Conservation (phyloP, 495 filamentous ascomycete genomes). For the Lichina pygmaea region DNA sequence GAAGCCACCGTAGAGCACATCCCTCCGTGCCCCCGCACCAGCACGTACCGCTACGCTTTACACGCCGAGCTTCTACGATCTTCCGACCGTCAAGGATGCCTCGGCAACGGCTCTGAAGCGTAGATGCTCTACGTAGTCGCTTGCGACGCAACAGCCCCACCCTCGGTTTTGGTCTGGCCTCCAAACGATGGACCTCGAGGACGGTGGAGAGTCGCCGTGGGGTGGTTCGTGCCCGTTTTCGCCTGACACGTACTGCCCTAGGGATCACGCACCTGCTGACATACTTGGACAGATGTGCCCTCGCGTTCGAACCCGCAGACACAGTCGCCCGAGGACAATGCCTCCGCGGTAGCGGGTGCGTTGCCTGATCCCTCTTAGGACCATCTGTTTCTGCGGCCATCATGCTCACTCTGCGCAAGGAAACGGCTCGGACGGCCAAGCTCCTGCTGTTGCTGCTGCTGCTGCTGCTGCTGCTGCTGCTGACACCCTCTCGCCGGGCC, state of each 20-base stretch:
- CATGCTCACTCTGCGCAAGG: not conserved
- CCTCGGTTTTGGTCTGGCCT: too few relatives aligned
- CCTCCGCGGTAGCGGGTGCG: not conserved
- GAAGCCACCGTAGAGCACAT: too few relatives aligned
- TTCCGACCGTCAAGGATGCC: too few relatives aligned
- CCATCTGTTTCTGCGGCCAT: not conserved
- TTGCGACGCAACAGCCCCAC: too few relatives aligned
- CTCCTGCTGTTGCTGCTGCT: slow-evolving; percentile 1
- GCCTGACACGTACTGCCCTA: slow-evolving; percentile 8
- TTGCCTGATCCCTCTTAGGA: not conserved
- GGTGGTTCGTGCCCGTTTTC: slow-evolving; percentile 27
- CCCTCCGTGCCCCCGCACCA: too few relatives aligned
- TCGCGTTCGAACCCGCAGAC: slow-evolving; percentile 4
- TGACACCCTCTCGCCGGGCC: slow-evolving; percentile 1
- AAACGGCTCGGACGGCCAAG: slow-evolving; percentile 1
- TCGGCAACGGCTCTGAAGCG: too few relatives aligned
- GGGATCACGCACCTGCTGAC: not conserved
- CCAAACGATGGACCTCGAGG: slow-evolving; percentile 28
- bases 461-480: slow-evolving; percentile 8
- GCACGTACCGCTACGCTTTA: too few relatives aligned
- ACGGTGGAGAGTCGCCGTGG: slow-evolving; percentile 40
- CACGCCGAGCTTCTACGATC: too few relatives aligned
- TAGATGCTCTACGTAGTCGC: too few relatives aligned
- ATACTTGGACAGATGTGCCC: slow-evolving; percentile 10
- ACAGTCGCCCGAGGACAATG: not conserved